Base-by-base conservation (phyloP, 1,139 yeast genomes). In the Barnettozyma hawaiiensis region DNA sequence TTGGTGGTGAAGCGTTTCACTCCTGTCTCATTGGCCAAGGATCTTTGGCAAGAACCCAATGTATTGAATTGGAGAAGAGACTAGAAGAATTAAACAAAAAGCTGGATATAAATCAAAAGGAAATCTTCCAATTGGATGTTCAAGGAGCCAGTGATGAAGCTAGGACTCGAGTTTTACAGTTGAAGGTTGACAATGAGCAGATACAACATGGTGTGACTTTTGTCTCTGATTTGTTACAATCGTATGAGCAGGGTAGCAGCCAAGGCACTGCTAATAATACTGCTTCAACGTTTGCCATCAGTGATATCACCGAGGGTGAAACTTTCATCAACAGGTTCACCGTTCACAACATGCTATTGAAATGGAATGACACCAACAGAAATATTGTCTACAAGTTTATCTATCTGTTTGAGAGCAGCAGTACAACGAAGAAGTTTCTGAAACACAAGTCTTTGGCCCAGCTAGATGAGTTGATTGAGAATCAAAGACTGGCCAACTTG, bases 291-390 rank as follows among this genome's bases (percentile, higher is more conserved):
- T 47, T 48, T 34, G 35, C 31, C 7, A 40, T 49, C n/a, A 42
- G 43, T 31, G 49, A 49, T 22, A 27, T 39, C 14, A 40, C 47
- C 18, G 55, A 47, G 5, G 50, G 44, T 16, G 44, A 47, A n/a
- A 38, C 50, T 1, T 56, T 56, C 42, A 47, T 43, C 50, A 90
- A 92, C 58, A 68, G 94, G 42, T 90, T 85, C 58, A 79, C 84
- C 47, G 69, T 90, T 26, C 95, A 89, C 55, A 81, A 84, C 51
- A 71, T 89, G 60, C 77, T 80, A 53, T 60, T 89, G 56, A 83
- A 79, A 51, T 89, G 97, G 96, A 81, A 84, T 58, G 82, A 84
- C 47, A 60, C 67, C 7, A 69, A 82, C 11, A 69, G 95, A 41
- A 77, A 85, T 51, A 70, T 76, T 28, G 66, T 87, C 42, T 69